These are phyloP conservation scores for Eucalyptus sp. DNA, from an alignment of 345 rosid species.

Conservation along the genomic window DNA sequence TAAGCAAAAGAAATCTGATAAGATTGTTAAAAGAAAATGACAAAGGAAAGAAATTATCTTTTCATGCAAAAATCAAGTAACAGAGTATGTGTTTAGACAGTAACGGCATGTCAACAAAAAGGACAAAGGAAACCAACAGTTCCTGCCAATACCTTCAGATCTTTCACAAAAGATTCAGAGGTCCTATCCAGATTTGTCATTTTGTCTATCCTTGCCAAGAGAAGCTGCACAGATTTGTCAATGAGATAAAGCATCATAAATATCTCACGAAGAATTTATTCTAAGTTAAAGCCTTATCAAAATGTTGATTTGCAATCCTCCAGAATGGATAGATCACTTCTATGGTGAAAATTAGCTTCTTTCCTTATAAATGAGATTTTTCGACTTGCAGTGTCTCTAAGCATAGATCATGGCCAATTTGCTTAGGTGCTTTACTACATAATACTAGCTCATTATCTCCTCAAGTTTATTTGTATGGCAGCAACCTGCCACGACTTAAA, in stretches of 20 bases:
- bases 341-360: background rate
- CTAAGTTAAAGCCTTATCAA: background rate
- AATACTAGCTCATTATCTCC: background rate
- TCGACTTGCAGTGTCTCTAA: background rate
- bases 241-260: background rate
- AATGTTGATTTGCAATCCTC: background rate
- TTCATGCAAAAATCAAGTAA: background rate
- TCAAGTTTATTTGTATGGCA: background rate
- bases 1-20: background rate
- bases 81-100: background rate
- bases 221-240: conserved; percentile 19
- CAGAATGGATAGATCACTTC: background rate
- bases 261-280: background rate
- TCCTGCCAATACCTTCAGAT: conserved; percentile 22
- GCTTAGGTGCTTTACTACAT: background rate
- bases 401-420: background rate
- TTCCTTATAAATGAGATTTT: background rate
- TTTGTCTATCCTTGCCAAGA: conserved; percentile 36
- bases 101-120: background rate
- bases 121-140: background rate
- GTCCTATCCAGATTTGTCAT: conserved; percentile 6
- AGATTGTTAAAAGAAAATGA: background rate
- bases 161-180: conserved; percentile 23
- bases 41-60: background rate
- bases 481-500: background rate